Percentiles rank a stretch among this genome's conserved stretches.
Conservation (phyloP, 805 yeast species). For the Monosporozyma unispora region DNA sequence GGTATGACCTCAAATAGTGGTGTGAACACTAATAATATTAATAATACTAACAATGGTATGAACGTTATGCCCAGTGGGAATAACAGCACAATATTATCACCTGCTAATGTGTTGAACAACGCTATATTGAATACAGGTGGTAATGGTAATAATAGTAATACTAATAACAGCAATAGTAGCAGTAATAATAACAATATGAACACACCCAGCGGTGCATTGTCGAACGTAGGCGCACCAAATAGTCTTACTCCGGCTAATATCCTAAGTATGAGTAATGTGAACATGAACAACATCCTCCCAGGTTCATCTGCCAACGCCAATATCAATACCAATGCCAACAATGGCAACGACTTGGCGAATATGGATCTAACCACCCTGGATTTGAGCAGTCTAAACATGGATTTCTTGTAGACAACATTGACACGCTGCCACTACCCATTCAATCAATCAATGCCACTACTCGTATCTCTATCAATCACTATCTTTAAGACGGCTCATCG, state of each 20-base stretch:
- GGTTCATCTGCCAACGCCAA: constrained; percentile 4
- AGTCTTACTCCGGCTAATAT: constrained; percentile 11
- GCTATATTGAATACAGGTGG: neutral
- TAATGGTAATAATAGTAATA: neutral
- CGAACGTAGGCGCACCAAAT: neutral
- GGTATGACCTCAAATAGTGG: neutral
- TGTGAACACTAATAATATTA: neutral
- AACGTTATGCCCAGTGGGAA: neutral
- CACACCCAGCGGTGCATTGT: neutral
- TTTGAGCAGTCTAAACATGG: constrained; percentile 24
- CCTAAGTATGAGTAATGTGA: constrained; percentile 14
- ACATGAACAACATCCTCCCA: constrained; percentile 10
- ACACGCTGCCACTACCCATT: neutral
- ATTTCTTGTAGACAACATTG: constrained; percentile 21
- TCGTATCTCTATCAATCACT: neutral
- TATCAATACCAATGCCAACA: constrained; percentile 1
- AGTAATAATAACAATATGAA: neutral
- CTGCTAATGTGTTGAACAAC: neutral
- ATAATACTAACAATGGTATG: neutral
- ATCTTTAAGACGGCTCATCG: too few species aligned
- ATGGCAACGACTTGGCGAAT: constrained; percentile 4
- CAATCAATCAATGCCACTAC: neutral
- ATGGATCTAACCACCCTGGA: constrained; percentile 25
- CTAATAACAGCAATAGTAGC: neutral
- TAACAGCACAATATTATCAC: constrained; percentile 1